Base-by-base conservation (phyloP, 2,329 filamentous ascomycete species). In the Hypoxylon rubiginosum region DNA sequence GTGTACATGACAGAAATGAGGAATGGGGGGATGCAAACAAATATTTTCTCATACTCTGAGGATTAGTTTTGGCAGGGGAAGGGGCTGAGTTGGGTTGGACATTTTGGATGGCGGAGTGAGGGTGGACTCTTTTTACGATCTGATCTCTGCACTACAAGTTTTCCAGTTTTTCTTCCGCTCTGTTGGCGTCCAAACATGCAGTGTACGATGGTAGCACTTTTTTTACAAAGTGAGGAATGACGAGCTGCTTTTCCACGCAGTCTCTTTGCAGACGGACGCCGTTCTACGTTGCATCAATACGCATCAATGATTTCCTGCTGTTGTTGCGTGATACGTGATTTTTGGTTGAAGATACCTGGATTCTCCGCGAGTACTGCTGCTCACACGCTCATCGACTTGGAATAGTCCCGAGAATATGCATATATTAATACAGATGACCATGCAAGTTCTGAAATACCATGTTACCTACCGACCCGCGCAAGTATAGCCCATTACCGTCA, bases 11-110 rank as follows among this genome's bases (percentile, higher is more conserved):
- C 67, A 54, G 59, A 64, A 64, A 71, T 59, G 68, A 69, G 68
- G 50, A 56, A 45, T 10, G 41, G 46, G 30, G 39, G 21, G 43
- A 70, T 54, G 63, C 67, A 62, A 17, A 51, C 52, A 30, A 68
- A 73, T 75, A 62, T 74, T 72, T 71, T 71, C 74, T 70, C 68
- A 73, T 73, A 71, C 70, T 70, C 56, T 62, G 69, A 71, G 70
- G 70, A 73, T 56, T 63, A 69, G 54, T 71, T 72, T 74, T 72
- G 67, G 71, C 65, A 64, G 64, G 71, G 64, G 68, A 59, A 62
- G 68, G 66, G n/a, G 50, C 19, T 51, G 50, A 67, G 36, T 62
- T 73, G 66, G 73, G 58, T 75, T 75, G 73, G 73, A 75, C 70
- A 75, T 75, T 63, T 75, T 70, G 67, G 62, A 67, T 55, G 62